Evolutionary conservation across 1,284 basidiomycete genomes (phyloP), one percentile per base, ranked within the genome.

Genomic region (Tilletia horrida): DNA sequence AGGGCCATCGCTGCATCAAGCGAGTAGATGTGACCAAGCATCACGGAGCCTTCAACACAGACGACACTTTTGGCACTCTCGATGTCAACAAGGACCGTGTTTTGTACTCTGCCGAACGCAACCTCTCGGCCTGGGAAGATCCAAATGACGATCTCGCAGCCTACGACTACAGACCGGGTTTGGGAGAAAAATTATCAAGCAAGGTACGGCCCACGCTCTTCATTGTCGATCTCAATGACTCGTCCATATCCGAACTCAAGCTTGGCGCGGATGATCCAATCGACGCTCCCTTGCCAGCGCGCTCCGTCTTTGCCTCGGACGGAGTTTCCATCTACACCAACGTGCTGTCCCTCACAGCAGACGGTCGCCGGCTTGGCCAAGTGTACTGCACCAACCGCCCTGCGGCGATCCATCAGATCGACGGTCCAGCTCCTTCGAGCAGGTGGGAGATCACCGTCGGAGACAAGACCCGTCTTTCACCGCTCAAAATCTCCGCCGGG

Each of bases 331-430:
- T 90, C 7, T 86, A 86, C 65, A 86, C 86, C 0, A 88, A 87
- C 0, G 89, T 88, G 0, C 89, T 88, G 73, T 86, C 88, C 62
- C 83, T 85, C 64, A 85, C 85, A 0, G 72, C 77, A 1, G 88
- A 89, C 63, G 86, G 85, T 7, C 85, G 86, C 62, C 74, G 87
- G 27, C 83, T 90, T 7, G 90, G 89, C 0, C 78, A 88, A 67
- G 86, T 85, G 66, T 84, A 83, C 21, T 91, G 90, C 78, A 85
- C 83, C 70, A 91, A 90, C 73, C 84, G 89, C 1, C 86, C 87
- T 0, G 81, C 85, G 1, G 84, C 84, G 0, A 85, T 91, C 29
- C 89, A 87, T 86, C 82, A 85, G 61, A 18, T 68, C 8, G 21
- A 25, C 27, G 35, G 68, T 7, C 62, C 63, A 21, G 48, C 62